Conservation (phyloP, 192 early-diverging fungal genomes). For the Entomortierella parvispora region DNA sequence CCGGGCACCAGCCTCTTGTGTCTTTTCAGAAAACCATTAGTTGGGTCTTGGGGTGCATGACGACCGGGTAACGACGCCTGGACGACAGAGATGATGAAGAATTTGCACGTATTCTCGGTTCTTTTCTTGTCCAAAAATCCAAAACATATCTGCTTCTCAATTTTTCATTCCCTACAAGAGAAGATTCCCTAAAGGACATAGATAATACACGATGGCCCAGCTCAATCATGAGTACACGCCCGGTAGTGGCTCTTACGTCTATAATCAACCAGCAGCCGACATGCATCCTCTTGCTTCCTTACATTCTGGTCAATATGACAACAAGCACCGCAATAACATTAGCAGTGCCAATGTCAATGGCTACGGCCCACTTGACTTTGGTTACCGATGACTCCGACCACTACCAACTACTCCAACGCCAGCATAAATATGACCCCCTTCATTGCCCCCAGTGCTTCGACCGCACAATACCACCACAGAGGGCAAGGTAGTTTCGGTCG, state of each 20-base stretch:
- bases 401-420: background rate
- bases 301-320: background rate
- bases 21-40: too few species aligned
- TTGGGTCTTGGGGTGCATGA: too few species aligned
- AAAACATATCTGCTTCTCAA: too few species aligned
- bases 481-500: background rate
- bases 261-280: background rate
- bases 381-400: constrained; percentile 1
- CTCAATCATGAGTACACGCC: constrained; percentile 5
- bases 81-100: too few species aligned
- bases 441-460: background rate
- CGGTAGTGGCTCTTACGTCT: background rate
- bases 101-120: too few species aligned
- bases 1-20: too few species aligned
- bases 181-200: too few species aligned
- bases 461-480: background rate
- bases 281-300: background rate
- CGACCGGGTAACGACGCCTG: too few species aligned
- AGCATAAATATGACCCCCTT: constrained; percentile 11
- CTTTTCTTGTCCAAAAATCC: too few species aligned
- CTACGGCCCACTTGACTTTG: constrained; percentile 16
- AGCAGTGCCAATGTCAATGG: background rate
- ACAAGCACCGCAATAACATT: background rate
- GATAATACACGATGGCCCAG: too few species aligned
- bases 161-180: too few species aligned